A percentile compares a stretch with the other conserved stretches of the same genome.
Evolutionary conservation across 2,329 filamentous ascomycete genomes (phyloP).

Genomic region (Teratosphaeria nubilosa): DNA sequence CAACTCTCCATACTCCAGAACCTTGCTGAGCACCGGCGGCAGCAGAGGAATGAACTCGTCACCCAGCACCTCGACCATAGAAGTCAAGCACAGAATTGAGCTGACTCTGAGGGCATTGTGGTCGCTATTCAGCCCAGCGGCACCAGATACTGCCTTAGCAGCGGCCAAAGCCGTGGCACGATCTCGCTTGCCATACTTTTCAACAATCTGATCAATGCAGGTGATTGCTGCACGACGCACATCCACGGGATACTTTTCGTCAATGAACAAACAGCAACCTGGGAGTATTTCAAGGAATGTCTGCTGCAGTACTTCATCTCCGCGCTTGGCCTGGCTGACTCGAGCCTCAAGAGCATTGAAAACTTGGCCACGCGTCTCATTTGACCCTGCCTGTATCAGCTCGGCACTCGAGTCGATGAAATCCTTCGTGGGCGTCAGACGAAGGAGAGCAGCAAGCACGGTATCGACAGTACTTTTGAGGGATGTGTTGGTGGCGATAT

Average conservation of each 20-base stretch:
- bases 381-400: constrained; percentile 64
- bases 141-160: constrained; percentile 65
- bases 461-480: constrained; percentile 45
- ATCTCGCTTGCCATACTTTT: constrained; percentile 93
- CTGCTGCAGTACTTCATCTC: constrained; percentile 61
- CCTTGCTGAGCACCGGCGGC: constrained; percentile 61
- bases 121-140: constrained; percentile 63
- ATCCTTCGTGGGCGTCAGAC: constrained; percentile 74
- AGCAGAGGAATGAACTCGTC: constrained; percentile 78
- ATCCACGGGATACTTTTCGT: constrained; percentile 58
- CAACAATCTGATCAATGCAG: constrained; percentile 85
- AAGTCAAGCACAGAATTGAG: constrained; percentile 80
- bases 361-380: constrained; percentile 65
- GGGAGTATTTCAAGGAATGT: constrained; percentile 43
- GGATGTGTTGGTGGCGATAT: constrained; percentile 26
- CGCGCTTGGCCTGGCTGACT: constrained; percentile 61
- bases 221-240: constrained; percentile 79
- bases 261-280: constrained; percentile 56
- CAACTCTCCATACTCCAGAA: constrained; percentile 59
- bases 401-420: constrained; percentile 82
- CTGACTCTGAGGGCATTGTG: constrained; percentile 68
- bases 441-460: constrained; percentile 68
- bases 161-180: constrained; percentile 64
- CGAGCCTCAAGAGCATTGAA: constrained; percentile 71
- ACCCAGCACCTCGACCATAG: constrained; percentile 76